A percentile compares a stretch with the other conserved stretches of the same genome.
Conservation (phyloP, 306 rosid genomes). For the Cucumis melo region DNA sequence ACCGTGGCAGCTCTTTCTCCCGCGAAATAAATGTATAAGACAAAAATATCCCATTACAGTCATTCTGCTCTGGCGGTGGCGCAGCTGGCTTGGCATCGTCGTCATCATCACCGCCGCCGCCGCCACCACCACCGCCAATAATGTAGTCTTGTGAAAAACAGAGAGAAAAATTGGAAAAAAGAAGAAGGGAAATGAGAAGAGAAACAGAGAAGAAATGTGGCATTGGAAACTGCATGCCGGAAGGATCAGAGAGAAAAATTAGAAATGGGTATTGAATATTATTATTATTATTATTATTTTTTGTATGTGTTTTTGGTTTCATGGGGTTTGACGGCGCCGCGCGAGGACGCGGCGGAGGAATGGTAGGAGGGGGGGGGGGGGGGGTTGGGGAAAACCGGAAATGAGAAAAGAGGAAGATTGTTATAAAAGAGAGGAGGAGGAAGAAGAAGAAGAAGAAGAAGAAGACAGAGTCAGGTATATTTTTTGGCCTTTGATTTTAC, state of each 20-base stretch:
- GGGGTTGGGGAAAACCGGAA: conserved; percentile 16
- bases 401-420: conserved; percentile 7
- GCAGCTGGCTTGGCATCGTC: not conserved
- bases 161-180: conserved; percentile 1
- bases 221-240: conserved; percentile 21
- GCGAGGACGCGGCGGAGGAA: conserved; percentile 23
- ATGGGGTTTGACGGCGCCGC: conserved; percentile 1
- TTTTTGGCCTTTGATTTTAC: conserved; percentile 39
- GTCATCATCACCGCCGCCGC: not conserved
- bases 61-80: conserved; percentile 19
- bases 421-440: conserved; percentile 18
- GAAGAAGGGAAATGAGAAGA: conserved; percentile 1
- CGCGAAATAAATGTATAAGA: conserved; percentile 31
- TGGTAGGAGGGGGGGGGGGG: not conserved
- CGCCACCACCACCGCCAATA: not conserved
- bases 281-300: too few relatives aligned
- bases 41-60: conserved; percentile 64
- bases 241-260: not conserved
- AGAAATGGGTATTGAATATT: not conserved
- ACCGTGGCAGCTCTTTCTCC: conserved; percentile 39
- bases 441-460: not conserved
- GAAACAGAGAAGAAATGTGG: not conserved
- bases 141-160: conserved; percentile 25
- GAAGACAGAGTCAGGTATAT: conserved; percentile 22
- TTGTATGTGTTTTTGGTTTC: too few relatives aligned